These are phyloP conservation scores for Pseudogymnoascus sp. DNA, from an alignment of 2,329 filamentous ascomycete species.

Conservation along the genomic window DNA sequence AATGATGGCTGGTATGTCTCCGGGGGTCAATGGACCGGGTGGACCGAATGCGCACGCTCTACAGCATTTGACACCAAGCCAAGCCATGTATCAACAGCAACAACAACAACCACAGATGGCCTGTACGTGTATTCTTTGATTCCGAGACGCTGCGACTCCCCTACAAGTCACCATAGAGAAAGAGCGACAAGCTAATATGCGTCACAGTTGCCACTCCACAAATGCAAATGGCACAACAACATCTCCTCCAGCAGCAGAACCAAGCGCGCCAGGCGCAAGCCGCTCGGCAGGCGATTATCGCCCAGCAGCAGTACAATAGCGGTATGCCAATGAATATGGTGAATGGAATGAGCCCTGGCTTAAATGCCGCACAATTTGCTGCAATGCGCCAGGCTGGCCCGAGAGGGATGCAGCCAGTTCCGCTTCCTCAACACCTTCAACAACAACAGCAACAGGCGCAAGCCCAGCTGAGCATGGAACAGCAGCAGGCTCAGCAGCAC, in stretches of 20 bases:
- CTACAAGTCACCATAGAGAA: neutral
- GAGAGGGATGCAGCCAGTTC: slow-evolving; percentile 35
- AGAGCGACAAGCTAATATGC: neutral
- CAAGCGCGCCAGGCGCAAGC: slow-evolving; percentile 30
- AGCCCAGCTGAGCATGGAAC: slow-evolving; percentile 31
- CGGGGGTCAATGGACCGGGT: slow-evolving; percentile 48
- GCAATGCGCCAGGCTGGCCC: slow-evolving; percentile 36
- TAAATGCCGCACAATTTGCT: slow-evolving; percentile 44
- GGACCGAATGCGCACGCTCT: slow-evolving; percentile 57
- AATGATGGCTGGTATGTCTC: slow-evolving; percentile 71
- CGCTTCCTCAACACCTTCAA: slow-evolving; percentile 37
- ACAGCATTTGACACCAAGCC: slow-evolving; percentile 57
- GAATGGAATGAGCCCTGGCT: slow-evolving; percentile 43
- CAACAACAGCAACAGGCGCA: slow-evolving; percentile 26
- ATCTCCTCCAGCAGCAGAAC: slow-evolving; percentile 48
- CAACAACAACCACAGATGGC: slow-evolving; percentile 31
- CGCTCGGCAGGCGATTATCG: slow-evolving; percentile 43
- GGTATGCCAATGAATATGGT: slow-evolving; percentile 46
- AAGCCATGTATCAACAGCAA: slow-evolving; percentile 35
- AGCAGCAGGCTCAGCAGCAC: slow-evolving; percentile 32
- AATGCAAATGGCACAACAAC: slow-evolving; percentile 31
- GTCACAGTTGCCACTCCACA: slow-evolving; percentile 27
- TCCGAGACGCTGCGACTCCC: neutral
- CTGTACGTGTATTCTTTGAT: slow-evolving; percentile 18
- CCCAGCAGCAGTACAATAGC: slow-evolving; percentile 38